Percentiles rank a stretch among this genome's conserved stretches.
phyloP scores from a whole-genome alignment of 2,329 filamentous ascomycete species.

The Orbilia ellipsospora region DNA sequence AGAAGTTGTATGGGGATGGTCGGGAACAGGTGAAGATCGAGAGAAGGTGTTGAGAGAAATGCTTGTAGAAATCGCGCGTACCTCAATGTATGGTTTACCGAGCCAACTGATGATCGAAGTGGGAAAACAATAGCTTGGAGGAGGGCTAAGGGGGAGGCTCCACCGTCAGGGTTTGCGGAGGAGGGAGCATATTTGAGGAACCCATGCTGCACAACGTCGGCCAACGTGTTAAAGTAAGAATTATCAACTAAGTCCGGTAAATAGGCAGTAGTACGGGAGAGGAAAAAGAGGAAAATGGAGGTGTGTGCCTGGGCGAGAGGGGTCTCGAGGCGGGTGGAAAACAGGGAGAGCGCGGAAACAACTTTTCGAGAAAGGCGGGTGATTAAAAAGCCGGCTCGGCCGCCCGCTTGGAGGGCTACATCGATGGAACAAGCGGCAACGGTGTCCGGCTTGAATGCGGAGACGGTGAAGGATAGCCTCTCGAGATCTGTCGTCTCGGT shows the following conservation, averaged over 20 bases:
- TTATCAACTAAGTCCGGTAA: constrained; percentile 24
- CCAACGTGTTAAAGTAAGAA: constrained; percentile 26
- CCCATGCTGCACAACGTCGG: not conserved
- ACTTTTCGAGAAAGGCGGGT: constrained; percentile 17
- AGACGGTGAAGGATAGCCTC: constrained; percentile 20
- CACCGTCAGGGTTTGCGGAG: not conserved
- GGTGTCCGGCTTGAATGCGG: constrained; percentile 15
- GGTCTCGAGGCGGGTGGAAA: not conserved
- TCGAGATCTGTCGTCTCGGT: constrained; percentile 16
- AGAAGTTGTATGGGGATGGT: constrained; percentile 13
- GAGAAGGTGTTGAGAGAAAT: constrained; percentile 31
- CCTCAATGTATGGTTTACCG: not conserved
- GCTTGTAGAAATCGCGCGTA: constrained; percentile 33
- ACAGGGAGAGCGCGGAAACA: constrained; percentile 15
- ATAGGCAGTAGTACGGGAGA: constrained; percentile 23
- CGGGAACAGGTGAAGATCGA: constrained; percentile 26
- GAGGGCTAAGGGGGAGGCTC: not conserved
- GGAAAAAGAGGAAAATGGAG: constrained; percentile 19
- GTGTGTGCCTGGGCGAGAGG: not conserved
- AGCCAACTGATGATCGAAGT: constrained; percentile 20
- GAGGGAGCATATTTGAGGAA: constrained; percentile 7
- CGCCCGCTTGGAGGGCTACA: constrained; percentile 2
- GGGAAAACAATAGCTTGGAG: constrained; percentile 30
- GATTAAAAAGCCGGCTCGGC: constrained; percentile 20
- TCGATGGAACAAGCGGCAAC: not conserved